These are phyloP conservation scores for Fusarium circinatum DNA, from an alignment of 2,329 filamentous ascomycete species.

Conservation along the genomic window DNA sequence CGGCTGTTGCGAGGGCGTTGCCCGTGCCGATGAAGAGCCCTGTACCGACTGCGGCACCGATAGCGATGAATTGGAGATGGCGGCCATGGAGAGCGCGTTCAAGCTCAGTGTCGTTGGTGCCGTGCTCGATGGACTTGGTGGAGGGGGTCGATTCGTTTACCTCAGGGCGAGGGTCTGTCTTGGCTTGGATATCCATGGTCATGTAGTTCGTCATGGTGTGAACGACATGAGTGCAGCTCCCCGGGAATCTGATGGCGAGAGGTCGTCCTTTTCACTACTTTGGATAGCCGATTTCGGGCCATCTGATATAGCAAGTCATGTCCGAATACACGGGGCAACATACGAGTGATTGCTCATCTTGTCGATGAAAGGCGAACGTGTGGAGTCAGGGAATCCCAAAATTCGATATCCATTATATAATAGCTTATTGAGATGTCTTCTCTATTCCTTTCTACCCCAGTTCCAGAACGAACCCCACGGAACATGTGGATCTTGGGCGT, in stretches of 20 bases:
- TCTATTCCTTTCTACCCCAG: background rate
- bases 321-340: background rate
- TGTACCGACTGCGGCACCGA: conserved; percentile 68
- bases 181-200: conserved; percentile 26
- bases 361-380: conserved; percentile 25
- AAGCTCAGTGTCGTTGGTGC: conserved; percentile 59
- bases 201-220: background rate
- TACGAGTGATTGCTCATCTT: background rate
- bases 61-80: conserved; percentile 67
- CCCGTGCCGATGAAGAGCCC: conserved; percentile 64
- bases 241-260: background rate
- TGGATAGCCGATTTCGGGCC: background rate
- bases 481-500: background rate
- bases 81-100: conserved; percentile 68
- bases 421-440: background rate
- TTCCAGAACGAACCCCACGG: background rate
- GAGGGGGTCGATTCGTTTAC: conserved; percentile 11
- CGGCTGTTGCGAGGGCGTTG: conserved; percentile 11
- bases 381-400: conserved; percentile 1
- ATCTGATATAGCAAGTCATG: too few species aligned
- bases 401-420: conserved; percentile 21
- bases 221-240: too few species aligned
- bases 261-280: background rate
- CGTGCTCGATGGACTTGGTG: conserved; percentile 44
- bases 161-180: background rate